phyloP scores from a whole-genome alignment of 495 filamentous ascomycete genomes.

The Echria macrotheca region DNA sequence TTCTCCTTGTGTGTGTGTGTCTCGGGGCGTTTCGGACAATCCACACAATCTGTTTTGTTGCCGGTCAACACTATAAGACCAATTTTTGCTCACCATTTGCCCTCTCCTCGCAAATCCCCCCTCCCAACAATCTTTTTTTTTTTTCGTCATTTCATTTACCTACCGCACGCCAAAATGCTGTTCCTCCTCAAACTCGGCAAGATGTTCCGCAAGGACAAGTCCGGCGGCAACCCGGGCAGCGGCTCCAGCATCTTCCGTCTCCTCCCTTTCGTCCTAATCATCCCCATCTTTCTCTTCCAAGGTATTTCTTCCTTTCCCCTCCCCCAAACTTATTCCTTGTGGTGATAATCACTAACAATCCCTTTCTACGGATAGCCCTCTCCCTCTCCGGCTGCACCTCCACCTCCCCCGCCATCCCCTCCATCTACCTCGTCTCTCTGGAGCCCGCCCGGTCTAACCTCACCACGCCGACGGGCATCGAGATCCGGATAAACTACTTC shows the following conservation, averaged over 20 bases:
- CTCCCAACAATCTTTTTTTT: too few species aligned
- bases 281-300: conserved; percentile 25
- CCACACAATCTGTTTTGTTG: conserved; percentile 12
- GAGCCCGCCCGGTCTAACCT: conserved; percentile 15
- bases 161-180: too few species aligned
- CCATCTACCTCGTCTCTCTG: conserved; percentile 27
- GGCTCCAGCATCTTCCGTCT: conserved; percentile 9
- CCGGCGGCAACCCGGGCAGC: too few species aligned
- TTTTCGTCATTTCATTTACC: too few species aligned
- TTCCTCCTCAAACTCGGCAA: conserved; percentile 12
- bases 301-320: conserved; percentile 2
- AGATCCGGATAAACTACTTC: conserved; percentile 33
- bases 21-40: too few species aligned
- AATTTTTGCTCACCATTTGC: too few species aligned
- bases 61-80: conserved; percentile 13
- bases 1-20: too few species aligned
- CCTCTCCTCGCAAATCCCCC: too few species aligned
- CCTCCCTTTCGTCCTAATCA: conserved; percentile 19
- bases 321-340: neutral
- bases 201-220: conserved; percentile 15
- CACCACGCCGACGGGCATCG: conserved; percentile 11
- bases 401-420: conserved; percentile 25
- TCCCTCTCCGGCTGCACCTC: conserved; percentile 28
- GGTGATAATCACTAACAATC: neutral
- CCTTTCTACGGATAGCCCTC: conserved; percentile 19